Percentiles rank a stretch among this genome's conserved stretches.
These are phyloP conservation scores for Phytophthora lateralis DNA, from an alignment of 352 stramenopile genomes.

Conservation along the genomic window DNA sequence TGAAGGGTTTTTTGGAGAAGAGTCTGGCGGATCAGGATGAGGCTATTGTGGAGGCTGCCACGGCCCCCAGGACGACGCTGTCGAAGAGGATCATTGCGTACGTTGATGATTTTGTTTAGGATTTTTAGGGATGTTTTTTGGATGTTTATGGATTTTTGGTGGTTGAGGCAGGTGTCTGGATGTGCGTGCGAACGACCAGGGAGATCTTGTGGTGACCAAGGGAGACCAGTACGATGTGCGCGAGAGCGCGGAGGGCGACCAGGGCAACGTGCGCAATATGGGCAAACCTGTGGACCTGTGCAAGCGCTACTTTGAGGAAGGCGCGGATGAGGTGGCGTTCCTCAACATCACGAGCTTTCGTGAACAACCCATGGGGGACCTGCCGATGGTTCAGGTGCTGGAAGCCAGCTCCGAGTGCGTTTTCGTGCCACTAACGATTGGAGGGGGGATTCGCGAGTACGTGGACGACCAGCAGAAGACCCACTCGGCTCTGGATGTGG, in stretches of 20 bases:
- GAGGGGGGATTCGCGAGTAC: conserved; percentile 97
- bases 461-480: conserved; percentile 87
- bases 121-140: conserved; percentile 11
- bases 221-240: conserved; percentile 99
- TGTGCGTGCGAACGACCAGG: conserved; percentile 95
- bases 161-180: conserved; percentile 89
- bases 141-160: conserved; percentile 1
- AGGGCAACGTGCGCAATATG: conserved; percentile 96
- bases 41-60: conserved; percentile 33
- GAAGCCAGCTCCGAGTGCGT: conserved; percentile 94
- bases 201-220: conserved; percentile 98
- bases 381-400: conserved; percentile 97
- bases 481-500: conserved; percentile 95
- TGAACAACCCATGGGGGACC: conserved; percentile 95
- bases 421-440: conserved; percentile 98
- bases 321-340: conserved; percentile 97
- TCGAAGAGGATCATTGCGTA: conserved; percentile 96
- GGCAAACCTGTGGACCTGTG: conserved; percentile 97
- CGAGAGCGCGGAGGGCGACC: conserved; percentile 72
- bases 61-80: conserved; percentile 70
- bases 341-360: conserved; percentile 99
- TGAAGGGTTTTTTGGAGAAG: conserved; percentile 94
- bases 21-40: conserved; percentile 54
- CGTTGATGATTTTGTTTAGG: conserved; percentile 24
- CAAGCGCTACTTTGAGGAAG: conserved; percentile 95